phyloP scores from a whole-genome alignment of 345 rosid species.

The Camelina sativa region DNA sequence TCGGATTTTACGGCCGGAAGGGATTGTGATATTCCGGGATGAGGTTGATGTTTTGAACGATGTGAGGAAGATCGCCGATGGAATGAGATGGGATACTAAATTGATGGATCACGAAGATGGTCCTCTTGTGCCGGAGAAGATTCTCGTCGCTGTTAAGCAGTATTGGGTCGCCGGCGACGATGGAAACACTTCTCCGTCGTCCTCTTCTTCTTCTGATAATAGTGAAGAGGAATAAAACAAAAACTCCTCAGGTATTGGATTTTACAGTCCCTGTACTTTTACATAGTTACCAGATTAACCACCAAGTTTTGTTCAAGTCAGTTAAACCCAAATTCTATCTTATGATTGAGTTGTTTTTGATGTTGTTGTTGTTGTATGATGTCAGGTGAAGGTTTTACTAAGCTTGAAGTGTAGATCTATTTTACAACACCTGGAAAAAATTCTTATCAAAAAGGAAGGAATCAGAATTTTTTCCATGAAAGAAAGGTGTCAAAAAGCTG shows the following conservation, averaged over 20 bases:
- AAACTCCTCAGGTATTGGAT: slow-evolving; percentile 32
- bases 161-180: slow-evolving; percentile 78
- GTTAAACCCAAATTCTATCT: background rate
- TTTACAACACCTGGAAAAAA: slow-evolving; percentile 25
- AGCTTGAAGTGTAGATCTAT: slow-evolving; percentile 35
- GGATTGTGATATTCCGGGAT: slow-evolving; percentile 77
- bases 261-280: slow-evolving; percentile 29
- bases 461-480: slow-evolving; percentile 28
- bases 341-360: background rate
- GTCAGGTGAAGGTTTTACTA: slow-evolving; percentile 36
- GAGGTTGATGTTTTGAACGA: slow-evolving; percentile 80
- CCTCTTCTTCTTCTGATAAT: slow-evolving; percentile 28
- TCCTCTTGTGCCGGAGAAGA: slow-evolving; percentile 87
- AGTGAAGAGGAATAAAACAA: slow-evolving; percentile 35
- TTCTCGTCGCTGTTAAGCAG: slow-evolving; percentile 74
- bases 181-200: slow-evolving; percentile 58
- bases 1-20: slow-evolving; percentile 90
- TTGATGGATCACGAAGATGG: slow-evolving; percentile 96
- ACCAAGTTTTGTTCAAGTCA: slow-evolving; percentile 16
- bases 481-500: slow-evolving; percentile 30
- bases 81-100: slow-evolving; percentile 96
- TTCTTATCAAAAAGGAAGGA: slow-evolving; percentile 32
- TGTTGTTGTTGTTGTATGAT: background rate
- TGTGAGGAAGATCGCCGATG: slow-evolving; percentile 65
- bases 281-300: background rate